Percentiles rank a stretch among this genome's conserved stretches.
These are phyloP conservation scores for Zygosaccharomyces sapae DNA, from an alignment of 1,139 yeast species.

Conservation along the genomic window DNA sequence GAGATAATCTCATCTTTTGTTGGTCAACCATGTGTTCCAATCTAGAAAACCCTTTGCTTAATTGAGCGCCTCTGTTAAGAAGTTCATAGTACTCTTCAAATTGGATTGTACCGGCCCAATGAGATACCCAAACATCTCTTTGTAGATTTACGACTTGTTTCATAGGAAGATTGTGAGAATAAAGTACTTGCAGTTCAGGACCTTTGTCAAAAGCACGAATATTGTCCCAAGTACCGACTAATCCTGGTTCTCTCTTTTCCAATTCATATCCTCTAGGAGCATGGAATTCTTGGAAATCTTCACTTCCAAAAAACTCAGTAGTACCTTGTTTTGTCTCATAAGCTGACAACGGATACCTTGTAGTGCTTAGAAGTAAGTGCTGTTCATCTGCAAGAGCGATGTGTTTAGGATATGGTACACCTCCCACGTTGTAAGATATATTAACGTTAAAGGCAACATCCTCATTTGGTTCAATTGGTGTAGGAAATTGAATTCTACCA, in stretches of 20 bases:
- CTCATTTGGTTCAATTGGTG: constrained; percentile 64
- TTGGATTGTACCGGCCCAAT: constrained; percentile 60
- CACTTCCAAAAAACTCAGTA: constrained; percentile 47
- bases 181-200: constrained; percentile 53
- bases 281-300: constrained; percentile 19
- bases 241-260: constrained; percentile 40
- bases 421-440: constrained; percentile 47
- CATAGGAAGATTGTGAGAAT: constrained; percentile 65
- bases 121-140: constrained; percentile 82
- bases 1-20: constrained; percentile 14
- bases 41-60: constrained; percentile 69
- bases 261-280: constrained; percentile 46
- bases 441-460: constrained; percentile 49
- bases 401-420: constrained; percentile 60
- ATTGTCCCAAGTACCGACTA: constrained; percentile 54
- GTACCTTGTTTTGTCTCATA: constrained; percentile 56
- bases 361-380: constrained; percentile 50
- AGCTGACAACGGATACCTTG: constrained; percentile 57
- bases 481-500: constrained; percentile 52
- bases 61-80: constrained; percentile 67
- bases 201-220: constrained; percentile 46
- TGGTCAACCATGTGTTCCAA: constrained; percentile 56
- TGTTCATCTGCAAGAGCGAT: constrained; percentile 63
- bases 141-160: constrained; percentile 55
- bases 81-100: constrained; percentile 84